Evolutionary conservation across 164 flowering plant genomes (phyloP), one percentile per base, ranked within the genome.

Genomic region (Aristolochia contorta): DNA sequence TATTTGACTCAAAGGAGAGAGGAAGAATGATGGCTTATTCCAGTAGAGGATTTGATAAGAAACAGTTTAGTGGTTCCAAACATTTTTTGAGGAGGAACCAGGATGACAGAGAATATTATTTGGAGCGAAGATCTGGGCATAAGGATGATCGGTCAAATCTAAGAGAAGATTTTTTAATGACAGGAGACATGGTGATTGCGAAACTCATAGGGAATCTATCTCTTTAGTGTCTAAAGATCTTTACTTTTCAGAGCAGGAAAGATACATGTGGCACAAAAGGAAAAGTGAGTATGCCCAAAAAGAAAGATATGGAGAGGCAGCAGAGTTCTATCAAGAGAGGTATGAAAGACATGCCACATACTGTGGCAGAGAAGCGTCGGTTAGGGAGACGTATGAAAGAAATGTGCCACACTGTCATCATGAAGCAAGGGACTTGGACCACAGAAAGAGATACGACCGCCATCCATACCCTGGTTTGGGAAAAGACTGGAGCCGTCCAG

Each of bases 371-470:
- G 69, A 67, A 43, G 67, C 55, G 52, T 54, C 46, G 24, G 62
- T 46, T 33, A 53, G 23, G 24, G 67, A 60, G 20, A 65, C 52
- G 30, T 68, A 64, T 66, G 73, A 60, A 24, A 65, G 69, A 23
- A 52, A 52, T 63, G 33, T 64, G 3, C 63, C 67, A 22, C 49
- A n/a, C 48, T 12, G 3, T 62, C 57, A 60, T 47, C 70, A 78
- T 65, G 74, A 72, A 66, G 30, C 43, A 19, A 52, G 68, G 65
- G 58, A 47, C 32, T 61, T 67, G 63, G 54, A 57, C 19, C 65
- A 73, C 57, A 70, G 72, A 69, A 69, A 53, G 50, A 67, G 70
- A 67, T 53, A 69, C 65, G 25, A 18, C 15, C 19, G 53, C 53
- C 12, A 20, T 20, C 22, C 53, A 18, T 16, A 49, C n/a, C 22